A percentile compares a stretch with the other conserved stretches of the same genome.
phyloP scores from a whole-genome alignment of 345 rosid species.

The Anastatica hierochuntica region DNA sequence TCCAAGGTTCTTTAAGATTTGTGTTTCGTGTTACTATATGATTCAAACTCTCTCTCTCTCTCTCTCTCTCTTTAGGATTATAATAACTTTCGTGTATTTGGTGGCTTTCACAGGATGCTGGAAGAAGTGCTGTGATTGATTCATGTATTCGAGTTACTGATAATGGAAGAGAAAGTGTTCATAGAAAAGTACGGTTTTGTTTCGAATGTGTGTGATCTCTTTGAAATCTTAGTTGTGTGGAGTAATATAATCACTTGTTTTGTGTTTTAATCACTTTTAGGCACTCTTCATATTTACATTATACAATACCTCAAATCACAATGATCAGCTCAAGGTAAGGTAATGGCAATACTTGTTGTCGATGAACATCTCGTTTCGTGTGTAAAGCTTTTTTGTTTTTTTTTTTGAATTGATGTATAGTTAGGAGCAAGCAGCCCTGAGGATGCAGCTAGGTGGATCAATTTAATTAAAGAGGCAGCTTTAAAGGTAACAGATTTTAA shows the following conservation, averaged over 20 bases:
- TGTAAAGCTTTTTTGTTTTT: constrained; percentile 21
- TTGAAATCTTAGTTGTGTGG: constrained; percentile 1
- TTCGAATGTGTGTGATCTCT: neutral
- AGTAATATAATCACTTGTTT: constrained; percentile 5
- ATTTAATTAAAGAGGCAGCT: constrained; percentile 66
- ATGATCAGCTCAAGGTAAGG: constrained; percentile 90
- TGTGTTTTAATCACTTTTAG: constrained; percentile 47
- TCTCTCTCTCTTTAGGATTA: no score
- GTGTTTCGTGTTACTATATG: neutral
- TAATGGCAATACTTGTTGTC: constrained; percentile 15
- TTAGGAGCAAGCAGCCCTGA: constrained; percentile 59
- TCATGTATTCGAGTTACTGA: constrained; percentile 83
- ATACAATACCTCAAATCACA: constrained; percentile 74
- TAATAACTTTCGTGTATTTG: no score
- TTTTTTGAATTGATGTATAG: constrained; percentile 7
- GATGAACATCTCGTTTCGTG: constrained; percentile 4
- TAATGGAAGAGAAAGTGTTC: constrained; percentile 89
- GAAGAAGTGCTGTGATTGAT: constrained; percentile 74
- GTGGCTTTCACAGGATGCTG: constrained; percentile 41
- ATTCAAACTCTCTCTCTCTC: no score
- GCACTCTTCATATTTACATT: constrained; percentile 82
- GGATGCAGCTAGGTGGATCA: constrained; percentile 96
- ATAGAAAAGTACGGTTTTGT: constrained; percentile 54
- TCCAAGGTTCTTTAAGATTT: constrained; percentile 37
- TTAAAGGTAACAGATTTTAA: constrained; percentile 34